phyloP scores from a whole-genome alignment of 768 basidiomycete genomes.

The Kwoniella heveanensis region DNA sequence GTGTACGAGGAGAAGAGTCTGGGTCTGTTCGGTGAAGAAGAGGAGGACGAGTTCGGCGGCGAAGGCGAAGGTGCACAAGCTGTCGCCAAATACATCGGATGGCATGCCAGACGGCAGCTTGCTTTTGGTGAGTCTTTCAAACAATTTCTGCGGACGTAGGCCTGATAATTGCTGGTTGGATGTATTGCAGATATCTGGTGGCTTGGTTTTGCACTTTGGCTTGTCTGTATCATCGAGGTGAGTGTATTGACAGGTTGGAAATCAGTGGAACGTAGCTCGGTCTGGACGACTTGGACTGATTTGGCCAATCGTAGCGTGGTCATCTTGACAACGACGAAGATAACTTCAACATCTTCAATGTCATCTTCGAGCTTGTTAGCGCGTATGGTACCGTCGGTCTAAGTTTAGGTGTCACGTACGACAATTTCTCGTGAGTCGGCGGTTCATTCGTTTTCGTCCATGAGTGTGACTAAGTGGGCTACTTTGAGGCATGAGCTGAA shows the following conservation, averaged over 20 bases:
- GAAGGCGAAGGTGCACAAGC: conserved; percentile 45
- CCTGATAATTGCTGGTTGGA: too few relatives aligned
- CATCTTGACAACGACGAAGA: conserved; percentile 64
- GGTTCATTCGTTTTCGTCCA: too few relatives aligned
- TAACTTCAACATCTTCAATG: conserved; percentile 79
- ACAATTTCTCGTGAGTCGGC: conserved; percentile 22
- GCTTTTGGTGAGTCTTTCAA: conserved; percentile 70
- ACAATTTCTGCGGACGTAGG: too few relatives aligned
- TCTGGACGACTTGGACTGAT: too few relatives aligned
- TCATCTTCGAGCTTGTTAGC: conserved; percentile 58
- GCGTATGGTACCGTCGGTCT: conserved; percentile 67
- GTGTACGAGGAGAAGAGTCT: conserved; percentile 88
- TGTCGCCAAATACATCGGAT: conserved; percentile 55
- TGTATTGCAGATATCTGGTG: conserved; percentile 92
- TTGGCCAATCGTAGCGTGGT: conserved; percentile 60
- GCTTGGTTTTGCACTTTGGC: conserved; percentile 78
- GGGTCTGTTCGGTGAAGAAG: conserved; percentile 66
- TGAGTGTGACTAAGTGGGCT: too few relatives aligned
- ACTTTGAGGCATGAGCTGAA: neutral
- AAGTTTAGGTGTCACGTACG: conserved; percentile 80
- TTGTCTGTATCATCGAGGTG: conserved; percentile 93
- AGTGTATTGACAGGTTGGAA: conserved; percentile 35
- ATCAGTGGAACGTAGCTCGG: too few relatives aligned
- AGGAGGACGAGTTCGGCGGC: conserved; percentile 58
- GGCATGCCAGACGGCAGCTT: conserved; percentile 65